Evolutionary conservation across 163 green algal genomes (phyloP).

Genomic region (Scenedesmus sp.): DNA sequence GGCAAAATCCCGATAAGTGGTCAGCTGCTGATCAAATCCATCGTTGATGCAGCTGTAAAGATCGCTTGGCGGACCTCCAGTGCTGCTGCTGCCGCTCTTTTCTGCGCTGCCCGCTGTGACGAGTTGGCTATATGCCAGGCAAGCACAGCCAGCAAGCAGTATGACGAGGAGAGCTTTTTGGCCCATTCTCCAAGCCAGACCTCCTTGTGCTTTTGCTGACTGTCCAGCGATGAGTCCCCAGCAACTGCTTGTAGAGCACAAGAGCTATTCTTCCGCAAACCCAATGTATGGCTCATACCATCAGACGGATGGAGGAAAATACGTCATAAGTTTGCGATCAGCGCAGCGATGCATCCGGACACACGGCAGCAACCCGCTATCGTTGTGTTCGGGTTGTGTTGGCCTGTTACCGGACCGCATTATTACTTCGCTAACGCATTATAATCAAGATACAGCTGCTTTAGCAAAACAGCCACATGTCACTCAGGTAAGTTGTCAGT

Average conservation of each 20-base stretch:
- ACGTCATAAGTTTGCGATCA: neutral
- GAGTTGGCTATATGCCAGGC: neutral
- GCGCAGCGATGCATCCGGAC: neutral
- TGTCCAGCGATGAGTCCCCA: slow-evolving; percentile 13
- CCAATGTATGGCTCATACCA: neutral
- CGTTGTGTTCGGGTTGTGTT: neutral
- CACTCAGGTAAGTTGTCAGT: neutral
- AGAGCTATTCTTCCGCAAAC: slow-evolving; percentile 1
- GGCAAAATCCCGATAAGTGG: slow-evolving; percentile 52
- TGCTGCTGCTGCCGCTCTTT: slow-evolving; percentile 23
- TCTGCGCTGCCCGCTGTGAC: slow-evolving; percentile 11
- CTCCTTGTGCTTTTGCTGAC: slow-evolving; percentile 2
- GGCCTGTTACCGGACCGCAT: neutral
- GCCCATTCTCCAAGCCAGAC: neutral
- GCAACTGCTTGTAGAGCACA: slow-evolving; percentile 2
- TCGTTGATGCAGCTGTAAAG: slow-evolving; percentile 56
- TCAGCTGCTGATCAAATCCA: slow-evolving; percentile 25
- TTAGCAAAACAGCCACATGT: neutral
- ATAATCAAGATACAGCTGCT: neutral
- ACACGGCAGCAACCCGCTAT: slow-evolving; percentile 2
- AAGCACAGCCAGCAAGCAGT: neutral
- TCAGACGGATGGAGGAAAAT: neutral
- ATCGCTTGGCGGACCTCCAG: neutral
- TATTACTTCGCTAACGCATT: neutral
- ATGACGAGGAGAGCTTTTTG: neutral